Conservation (phyloP, 2,329 filamentous ascomycete species). For the Colletotrichum tropicale region DNA sequence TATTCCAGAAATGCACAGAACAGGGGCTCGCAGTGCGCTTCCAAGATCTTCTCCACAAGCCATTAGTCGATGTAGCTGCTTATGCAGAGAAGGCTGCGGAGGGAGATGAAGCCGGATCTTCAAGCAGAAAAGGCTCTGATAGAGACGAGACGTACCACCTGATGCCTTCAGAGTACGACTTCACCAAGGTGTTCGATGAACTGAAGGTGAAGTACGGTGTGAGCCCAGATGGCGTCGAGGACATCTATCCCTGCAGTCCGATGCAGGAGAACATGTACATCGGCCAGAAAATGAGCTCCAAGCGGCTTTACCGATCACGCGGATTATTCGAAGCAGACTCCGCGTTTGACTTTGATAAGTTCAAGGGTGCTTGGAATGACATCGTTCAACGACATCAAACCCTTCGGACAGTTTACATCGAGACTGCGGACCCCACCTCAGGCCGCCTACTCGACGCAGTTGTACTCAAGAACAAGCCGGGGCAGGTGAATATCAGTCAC, state of each 20-base stretch:
- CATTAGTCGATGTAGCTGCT: neutral
- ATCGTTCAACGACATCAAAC: slow-evolving; percentile 17
- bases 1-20: slow-evolving; percentile 11
- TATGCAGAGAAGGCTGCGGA: neutral
- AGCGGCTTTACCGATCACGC: slow-evolving; percentile 29
- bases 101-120: neutral
- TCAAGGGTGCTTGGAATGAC: neutral
- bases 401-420: slow-evolving; percentile 10
- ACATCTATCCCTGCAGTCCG: slow-evolving; percentile 40
- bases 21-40: neutral
- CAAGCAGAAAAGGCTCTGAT: neutral
- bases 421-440: neutral
- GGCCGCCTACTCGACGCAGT: neutral
- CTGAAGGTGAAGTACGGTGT: neutral
- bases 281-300: slow-evolving; percentile 27
- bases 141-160: neutral
- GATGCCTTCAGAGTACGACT: neutral
- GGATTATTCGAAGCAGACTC: neutral
- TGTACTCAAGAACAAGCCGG: slow-evolving; percentile 8
- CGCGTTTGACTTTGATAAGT: neutral
- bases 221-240: slow-evolving; percentile 23
- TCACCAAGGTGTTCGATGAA: neutral
- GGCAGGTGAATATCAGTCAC: slow-evolving; percentile 1
- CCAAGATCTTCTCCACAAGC: slow-evolving; percentile 2
- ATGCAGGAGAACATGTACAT: slow-evolving; percentile 42